Base-by-base conservation (phyloP, 2,329 filamentous ascomycete species). In the Emmonsiellopsis sp. region DNA sequence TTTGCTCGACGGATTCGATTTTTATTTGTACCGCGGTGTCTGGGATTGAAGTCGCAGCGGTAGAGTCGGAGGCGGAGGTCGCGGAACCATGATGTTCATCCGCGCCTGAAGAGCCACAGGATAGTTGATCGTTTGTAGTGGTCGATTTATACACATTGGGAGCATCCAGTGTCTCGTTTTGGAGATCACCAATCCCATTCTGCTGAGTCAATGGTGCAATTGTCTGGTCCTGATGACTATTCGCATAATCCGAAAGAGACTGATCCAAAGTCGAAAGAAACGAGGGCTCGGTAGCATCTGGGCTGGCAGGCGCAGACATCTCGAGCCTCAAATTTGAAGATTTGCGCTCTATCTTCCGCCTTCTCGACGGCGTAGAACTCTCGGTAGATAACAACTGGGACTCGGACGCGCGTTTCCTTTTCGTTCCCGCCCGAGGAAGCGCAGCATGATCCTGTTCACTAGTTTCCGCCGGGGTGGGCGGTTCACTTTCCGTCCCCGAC, bases 291-390 rank as follows among this genome's bases (percentile, higher is more conserved):
- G 38, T 54, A 32, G 57, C 48, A 45, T 56, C 57, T 20, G 46
- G 48, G 15, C 54, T 55, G 51, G 51, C 51, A 45, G 67, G 58
- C 11, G 67, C 59, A 7, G 67, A 66, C 11, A 72, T 59, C 34
- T 71, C 68, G 45, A 69, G 64, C 45, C 68, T 62, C 47, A 72
- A 50, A 41, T 70, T 49, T 41, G 50, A 54, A n/a, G 32, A n/a
- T 13, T 35, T 52, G 20, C 50, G 32, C 31, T 56, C 54, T 15
- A 53, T 41, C 32, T 50, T 57, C 15, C 46, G 45, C 41, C 42
- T 50, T 48, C 48, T 55, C 10, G 30, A 43, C n/a, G 42, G 38
- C 6, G 16, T 46, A 15, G 30, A 45, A 31, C 44, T 41, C 7
- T 10, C 16, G 7, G 31, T 31, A 7, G 30, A 38, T 15, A 49